Evolutionary conservation across 768 basidiomycete genomes (phyloP).

Genomic region (Cystofilobasidium macerans): DNA sequence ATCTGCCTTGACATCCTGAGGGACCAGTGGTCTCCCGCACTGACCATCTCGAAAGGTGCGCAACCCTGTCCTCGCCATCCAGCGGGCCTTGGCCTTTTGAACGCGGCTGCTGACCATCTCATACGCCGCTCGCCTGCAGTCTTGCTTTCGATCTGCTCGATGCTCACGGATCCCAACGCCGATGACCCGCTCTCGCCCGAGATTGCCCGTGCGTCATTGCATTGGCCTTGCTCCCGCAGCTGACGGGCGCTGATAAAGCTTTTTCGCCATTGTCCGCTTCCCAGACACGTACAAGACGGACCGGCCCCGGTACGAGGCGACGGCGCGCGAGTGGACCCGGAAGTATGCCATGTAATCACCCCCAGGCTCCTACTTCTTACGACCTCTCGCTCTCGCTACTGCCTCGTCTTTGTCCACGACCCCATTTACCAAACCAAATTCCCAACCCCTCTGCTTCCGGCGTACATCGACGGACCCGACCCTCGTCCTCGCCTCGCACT

Average conservation of each 20-base stretch:
- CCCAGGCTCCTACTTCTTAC: not conserved
- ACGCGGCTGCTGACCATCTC: slow-evolving; percentile 1
- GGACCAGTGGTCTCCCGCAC: slow-evolving; percentile 97
- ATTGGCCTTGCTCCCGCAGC: not conserved
- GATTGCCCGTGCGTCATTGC: slow-evolving; percentile 58
- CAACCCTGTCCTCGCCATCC: not conserved
- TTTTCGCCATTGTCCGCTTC: not conserved
- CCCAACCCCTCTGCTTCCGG: no score
- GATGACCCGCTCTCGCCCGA: slow-evolving; percentile 98
- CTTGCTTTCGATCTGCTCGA: slow-evolving; percentile 93
- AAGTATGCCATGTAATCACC: slow-evolving; percentile 44
- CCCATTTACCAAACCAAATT: no score
- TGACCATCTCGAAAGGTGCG: slow-evolving; percentile 97
- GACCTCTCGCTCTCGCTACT: no score
- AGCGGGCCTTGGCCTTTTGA: not conserved
- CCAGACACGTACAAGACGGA: slow-evolving; percentile 88
- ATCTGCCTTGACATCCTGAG: slow-evolving; percentile 97
- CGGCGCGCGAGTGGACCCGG: slow-evolving; percentile 98
- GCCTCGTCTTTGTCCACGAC: no score
- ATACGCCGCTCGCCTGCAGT: slow-evolving; percentile 45
- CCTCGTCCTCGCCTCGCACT: no score
- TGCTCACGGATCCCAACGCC: slow-evolving; percentile 98
- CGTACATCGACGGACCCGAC: no score
- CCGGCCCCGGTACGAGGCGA: slow-evolving; percentile 89
- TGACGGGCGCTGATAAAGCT: no score